Base-by-base conservation (phyloP, 345 rosid species). In the Mallotus nudiflorus region DNA sequence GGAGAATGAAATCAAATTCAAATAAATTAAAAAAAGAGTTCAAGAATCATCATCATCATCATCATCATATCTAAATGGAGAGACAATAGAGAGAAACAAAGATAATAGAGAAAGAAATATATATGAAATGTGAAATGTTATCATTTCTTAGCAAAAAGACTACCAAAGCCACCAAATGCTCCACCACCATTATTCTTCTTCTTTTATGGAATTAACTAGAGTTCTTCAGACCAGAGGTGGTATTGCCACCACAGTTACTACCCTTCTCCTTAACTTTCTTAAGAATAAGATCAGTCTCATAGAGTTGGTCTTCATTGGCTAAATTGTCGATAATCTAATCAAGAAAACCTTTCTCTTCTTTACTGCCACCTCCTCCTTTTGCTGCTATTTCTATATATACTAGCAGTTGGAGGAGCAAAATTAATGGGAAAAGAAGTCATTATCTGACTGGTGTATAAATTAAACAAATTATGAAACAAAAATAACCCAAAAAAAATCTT, bases 221-320 rank as follows among this genome's bases (percentile, higher is more conserved):
- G 78, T 76, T 86, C 83, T 81, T 82, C 49, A 80, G 65, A 19
- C 86, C 85, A 28, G 64, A 69, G 60, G 77, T 74, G 68, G 82
- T 77, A 66, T 71, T 75, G 13, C 69, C 62, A n/a, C n/a, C n/a
- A n/a, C n/a, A n/a, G n/a, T n/a, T n/a, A 13, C 59, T 54, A 49
- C 12, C 73, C 77, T 86, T 86, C 62, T 65, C 91, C 73, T 89
- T 96, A 37, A 64, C 90, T 66, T 85, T 89, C 79, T 85, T 71
- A 25, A 91, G 89, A 61, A 91, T 60, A 5, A 96, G 96, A 67
- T 91, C 90, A 28, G 91, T 86, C 82, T 91, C 97, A 46, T 89
- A 87, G 79, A 91, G 87, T 81, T 88, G 93, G 40, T 91, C 97
- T 80, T 88, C 82, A 74, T 89, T 91, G 14, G 62, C 52, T 83